A percentile compares a stretch with the other conserved stretches of the same genome.
These are phyloP conservation scores for Ustilago loliicola DNA, from an alignment of 1,284 basidiomycete genomes.

Conservation along the genomic window DNA sequence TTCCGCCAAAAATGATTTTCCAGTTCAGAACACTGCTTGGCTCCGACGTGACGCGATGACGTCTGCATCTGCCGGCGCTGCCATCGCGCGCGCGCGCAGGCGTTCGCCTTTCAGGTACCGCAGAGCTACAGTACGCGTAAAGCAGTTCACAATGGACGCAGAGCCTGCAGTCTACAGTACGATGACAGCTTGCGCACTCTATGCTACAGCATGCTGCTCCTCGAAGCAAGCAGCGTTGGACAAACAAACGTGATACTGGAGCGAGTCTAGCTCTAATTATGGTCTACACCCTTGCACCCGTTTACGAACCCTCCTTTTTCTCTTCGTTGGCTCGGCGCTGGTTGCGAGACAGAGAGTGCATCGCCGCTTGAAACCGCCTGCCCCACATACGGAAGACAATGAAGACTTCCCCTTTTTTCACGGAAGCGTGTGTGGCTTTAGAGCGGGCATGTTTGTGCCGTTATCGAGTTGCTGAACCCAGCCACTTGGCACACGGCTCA, in stretches of 20 bases:
- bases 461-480: constrained; percentile 8
- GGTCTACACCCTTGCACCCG: constrained; percentile 5
- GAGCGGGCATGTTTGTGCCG: not conserved
- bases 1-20: not conserved
- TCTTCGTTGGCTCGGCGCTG: not conserved
- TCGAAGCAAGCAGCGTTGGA: constrained; percentile 1
- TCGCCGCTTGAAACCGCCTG: constrained; percentile 3
- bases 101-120: not conserved
- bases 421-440: not conserved
- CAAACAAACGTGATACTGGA: not conserved
- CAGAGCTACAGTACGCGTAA: constrained; percentile 4
- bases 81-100: not conserved
- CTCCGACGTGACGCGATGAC: constrained; percentile 29
- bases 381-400: not conserved
- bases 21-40: constrained; percentile 10
- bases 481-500: constrained; percentile 6
- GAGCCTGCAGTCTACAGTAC: not conserved
- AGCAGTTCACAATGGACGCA: constrained; percentile 13
- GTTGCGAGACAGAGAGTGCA: not conserved
- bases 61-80: constrained; percentile 1
- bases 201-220: not conserved
- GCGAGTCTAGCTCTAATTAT: not conserved
- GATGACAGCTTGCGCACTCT: constrained; percentile 1
- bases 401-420: not conserved
- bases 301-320: constrained; percentile 2